These are phyloP conservation scores for Alternaria consortialis DNA, from an alignment of 2,329 filamentous ascomycete species.

Conservation along the genomic window DNA sequence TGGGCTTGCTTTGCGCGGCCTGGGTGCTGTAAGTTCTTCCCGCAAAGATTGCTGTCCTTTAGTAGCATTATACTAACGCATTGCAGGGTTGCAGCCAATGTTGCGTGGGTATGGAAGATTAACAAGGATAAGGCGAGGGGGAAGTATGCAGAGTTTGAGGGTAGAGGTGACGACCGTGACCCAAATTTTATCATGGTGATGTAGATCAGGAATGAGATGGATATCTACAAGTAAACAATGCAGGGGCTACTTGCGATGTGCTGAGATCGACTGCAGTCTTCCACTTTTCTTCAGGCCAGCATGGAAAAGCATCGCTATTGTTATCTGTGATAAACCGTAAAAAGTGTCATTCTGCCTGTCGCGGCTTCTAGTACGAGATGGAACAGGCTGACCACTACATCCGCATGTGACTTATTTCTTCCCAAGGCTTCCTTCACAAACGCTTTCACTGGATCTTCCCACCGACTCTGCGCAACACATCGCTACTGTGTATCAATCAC, in stretches of 20 bases:
- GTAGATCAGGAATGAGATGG: conserved; percentile 40
- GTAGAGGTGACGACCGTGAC: conserved; percentile 70
- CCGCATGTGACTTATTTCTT: not conserved
- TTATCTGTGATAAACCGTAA: not conserved
- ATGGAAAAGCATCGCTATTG: not conserved
- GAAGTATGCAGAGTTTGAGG: conserved; percentile 66
- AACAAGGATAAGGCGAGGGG: conserved; percentile 69
- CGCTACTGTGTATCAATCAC: too few relatives aligned
- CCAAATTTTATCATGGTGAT: conserved; percentile 69
- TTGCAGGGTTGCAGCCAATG: conserved; percentile 65
- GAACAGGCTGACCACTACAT: not conserved
- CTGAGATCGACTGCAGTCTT: not conserved
- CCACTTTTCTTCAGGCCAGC: not conserved
- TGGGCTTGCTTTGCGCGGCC: conserved; percentile 67
- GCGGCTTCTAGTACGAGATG: not conserved
- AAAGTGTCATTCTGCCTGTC: not conserved
- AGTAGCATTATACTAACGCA: not conserved
- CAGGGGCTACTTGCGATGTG: not conserved
- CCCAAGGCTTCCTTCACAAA: not conserved
- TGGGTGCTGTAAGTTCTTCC: conserved; percentile 68
- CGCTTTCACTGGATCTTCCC: too few relatives aligned
- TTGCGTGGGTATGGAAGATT: conserved; percentile 69
- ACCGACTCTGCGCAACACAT: too few relatives aligned
- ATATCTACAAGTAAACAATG: not conserved
- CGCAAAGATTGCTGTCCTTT: not conserved